These are phyloP conservation scores for Ceratocystis ficicola DNA, from an alignment of 2,329 filamentous ascomycete species.

Conservation along the genomic window DNA sequence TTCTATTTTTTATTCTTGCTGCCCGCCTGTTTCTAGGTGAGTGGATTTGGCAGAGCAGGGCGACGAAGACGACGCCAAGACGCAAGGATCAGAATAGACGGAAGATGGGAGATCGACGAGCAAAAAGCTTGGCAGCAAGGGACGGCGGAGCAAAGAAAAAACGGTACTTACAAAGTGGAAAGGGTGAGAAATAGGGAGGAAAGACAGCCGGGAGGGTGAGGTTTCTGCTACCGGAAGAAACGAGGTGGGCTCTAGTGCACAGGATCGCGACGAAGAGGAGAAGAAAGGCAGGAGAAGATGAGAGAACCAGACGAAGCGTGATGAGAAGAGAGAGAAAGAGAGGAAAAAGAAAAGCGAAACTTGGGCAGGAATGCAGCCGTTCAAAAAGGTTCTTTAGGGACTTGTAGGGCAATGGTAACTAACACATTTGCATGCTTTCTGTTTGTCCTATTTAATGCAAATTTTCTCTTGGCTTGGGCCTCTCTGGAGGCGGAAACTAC, in stretches of 20 bases:
- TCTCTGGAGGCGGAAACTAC: not conserved
- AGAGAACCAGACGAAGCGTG: constrained; percentile 9
- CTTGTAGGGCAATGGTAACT: not conserved
- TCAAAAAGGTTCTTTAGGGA: not conserved
- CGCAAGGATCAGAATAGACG: not conserved
- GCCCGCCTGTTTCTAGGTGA: not conserved
- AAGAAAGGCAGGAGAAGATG: not conserved
- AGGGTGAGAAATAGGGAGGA: not conserved
- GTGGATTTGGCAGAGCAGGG: not conserved
- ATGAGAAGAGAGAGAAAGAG: not conserved
- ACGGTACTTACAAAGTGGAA: not conserved
- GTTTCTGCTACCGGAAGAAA: no score
- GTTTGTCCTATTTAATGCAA: not conserved
- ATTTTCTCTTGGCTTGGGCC: not conserved
- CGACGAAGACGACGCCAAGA: constrained; percentile 1
- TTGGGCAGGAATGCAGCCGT: not conserved
- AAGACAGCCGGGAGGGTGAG: not conserved
- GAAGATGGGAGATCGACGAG: not conserved
- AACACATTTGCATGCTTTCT: not conserved
- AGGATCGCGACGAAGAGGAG: no score
- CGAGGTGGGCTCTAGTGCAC: no score
- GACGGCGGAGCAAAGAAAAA: constrained; percentile 4
- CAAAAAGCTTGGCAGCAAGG: not conserved
- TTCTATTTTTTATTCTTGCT: not conserved
- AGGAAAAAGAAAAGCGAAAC: not conserved